Base-by-base conservation (phyloP, 2,329 filamentous ascomycete genomes). In the Ceratocystis albifundus region DNA sequence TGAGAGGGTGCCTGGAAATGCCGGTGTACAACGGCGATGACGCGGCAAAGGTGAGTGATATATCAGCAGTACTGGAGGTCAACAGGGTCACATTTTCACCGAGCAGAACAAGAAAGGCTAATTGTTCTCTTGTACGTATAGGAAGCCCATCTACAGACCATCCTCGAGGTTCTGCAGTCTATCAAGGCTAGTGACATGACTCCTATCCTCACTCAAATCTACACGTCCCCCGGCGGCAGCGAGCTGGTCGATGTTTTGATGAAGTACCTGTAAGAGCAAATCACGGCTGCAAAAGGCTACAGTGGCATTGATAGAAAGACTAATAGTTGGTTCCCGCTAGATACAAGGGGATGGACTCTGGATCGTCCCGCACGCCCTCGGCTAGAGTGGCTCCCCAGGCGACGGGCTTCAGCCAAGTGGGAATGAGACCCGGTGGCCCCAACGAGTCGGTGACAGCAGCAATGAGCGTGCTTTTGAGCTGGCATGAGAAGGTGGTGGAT, bases 401-500 rank as follows among this genome's bases (percentile, higher is more conserved):
- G 66, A 95, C 91, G 22, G 91, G 91, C 6, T 96, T 96, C 78
- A 92, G 88, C 72, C 93, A 96, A 77, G 83, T 93, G 53, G 79
- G 79, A 20, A 76, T 76, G 12, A 77, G 84, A 65, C 80, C 83
- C 6, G 80, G 79, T 30, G 78, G 72, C 7, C 74, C 78, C 46
- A 83, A 79, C 73, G 84, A 87, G 73, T 88, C 89, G 61, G 87
- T 90, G 69, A 89, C 90, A 45, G 87, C 91, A 67, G 88, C 88
- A 65, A 97, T 97, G 94, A 97, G 94, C 74, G 94, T 99, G 64
- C 76, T 99, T 74, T 80, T 99, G 71, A 96, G 91, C 77, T 99
- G 94, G 94, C 94, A 99, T 75, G 94, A 99, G 80, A 99, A 96
- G 83, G 84, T 96, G 69, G 90, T 97, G 3, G 94, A 99, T 73